Evolutionary conservation across 176 grass and related monocot species (phyloP), one percentile per base, ranked within the genome.

Genomic region (Oryza punctata): DNA sequence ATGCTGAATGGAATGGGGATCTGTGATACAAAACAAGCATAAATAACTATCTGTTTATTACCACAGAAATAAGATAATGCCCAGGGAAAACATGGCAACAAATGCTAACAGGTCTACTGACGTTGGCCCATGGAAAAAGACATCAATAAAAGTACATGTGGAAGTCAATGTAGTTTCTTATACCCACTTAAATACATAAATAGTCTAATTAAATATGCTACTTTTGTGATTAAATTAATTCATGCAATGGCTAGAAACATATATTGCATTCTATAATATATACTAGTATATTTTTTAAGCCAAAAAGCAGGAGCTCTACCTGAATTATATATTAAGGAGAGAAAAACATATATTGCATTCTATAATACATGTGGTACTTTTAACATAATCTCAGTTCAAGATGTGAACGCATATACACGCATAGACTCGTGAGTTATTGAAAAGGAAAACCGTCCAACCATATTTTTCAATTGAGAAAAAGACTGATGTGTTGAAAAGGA

Each of bases 401-500:
- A 26, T 7, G 65, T 26, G 28, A 63, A 90, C 37, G 27, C 0
- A 0, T 65, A 18, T 59, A 32, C 21, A 67, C 9, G 28, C 24
- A 71, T 3, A 44, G 8, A 71, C 30, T 85, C 54, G 14, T 25
- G 52, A 23, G 54, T 12, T 61, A 83, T 87, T 47, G 11, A 18
- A 87, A 71, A 29, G 65, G 37, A 76, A 19, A 70, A 75, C 19
- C 23, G 47, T 54, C 49, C 50, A 35, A 72, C 14, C 1, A 3
- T 18, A 3, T 19, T 45, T 73, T 76, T 54, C 64, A 29, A 12
- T 10, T 73, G 38, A 67, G 29, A 37, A 65, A 25, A 79, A 78
- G 21, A 78, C 9, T 46, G 21, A 46, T 67, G 73, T 21, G 63
- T 11, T 43, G 15, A 78, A 72, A 72, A 90, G 25, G 78, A 67